Evolutionary conservation across 179 eudicot species (phyloP), one percentile per base, ranked within the genome.

Genomic region (Camellia oleifera): DNA sequence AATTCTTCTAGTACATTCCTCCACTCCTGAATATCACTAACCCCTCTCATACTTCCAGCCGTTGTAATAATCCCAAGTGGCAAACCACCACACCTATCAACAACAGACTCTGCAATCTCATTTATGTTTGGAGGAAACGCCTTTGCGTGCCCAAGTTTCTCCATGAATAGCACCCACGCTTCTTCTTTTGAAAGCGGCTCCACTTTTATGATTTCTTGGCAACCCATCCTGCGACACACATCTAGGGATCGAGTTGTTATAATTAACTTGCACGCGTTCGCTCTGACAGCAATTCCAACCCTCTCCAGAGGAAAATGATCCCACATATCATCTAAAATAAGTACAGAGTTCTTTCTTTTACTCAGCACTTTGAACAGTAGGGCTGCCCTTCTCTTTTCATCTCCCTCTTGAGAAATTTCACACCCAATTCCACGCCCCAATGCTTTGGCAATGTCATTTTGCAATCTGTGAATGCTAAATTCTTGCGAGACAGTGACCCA

Each of bases 1-100:
- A 85, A 69, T 54, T 82, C 83, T 23, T 79, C 81, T 60, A 85
- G 26, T 10, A 76, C 63, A 62, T 80, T 77, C 11, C 52, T 74
- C 87, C 87, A 85, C 57, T 82, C 85, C 23, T 69, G 67, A 66
- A 79, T 75, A 69, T 82, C 81, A 23, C n/a, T 56, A n/a, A 76
- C 70, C 52, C 69, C 85, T 60, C 85, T 71, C 85, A 85, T 82
- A 63, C 83, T 85, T 74, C 83, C 81, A 2, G 83, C 83, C 69
- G 82, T 69, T 57, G 80, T 75, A 32, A 60, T 80, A 18, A 85
- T 57, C 7, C 80, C 82, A 15, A 80, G 82, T 58, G 88, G 88
- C 58, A 85, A 73, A 60, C 87, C 81, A 1, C 61, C 83, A 44
- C 85, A 85, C 71, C 79, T 74, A n/a, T 64, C 74, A 45, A 79